Conservation (phyloP, 495 filamentous ascomycete species). For the Pyrenula massariospora region DNA sequence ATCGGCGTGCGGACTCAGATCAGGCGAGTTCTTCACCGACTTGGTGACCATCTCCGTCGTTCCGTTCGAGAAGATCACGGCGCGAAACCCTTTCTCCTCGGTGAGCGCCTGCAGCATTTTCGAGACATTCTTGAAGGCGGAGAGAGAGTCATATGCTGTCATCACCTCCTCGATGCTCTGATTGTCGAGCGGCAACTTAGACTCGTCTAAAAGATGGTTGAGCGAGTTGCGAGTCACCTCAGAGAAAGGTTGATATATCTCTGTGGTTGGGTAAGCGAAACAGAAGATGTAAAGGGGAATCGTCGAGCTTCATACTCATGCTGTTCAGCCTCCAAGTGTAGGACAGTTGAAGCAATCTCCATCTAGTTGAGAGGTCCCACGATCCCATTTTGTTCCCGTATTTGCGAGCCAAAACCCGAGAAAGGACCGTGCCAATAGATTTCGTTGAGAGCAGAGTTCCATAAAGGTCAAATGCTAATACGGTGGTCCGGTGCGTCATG, state of each 20-base stretch:
- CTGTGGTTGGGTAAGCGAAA: slow-evolving; percentile 18
- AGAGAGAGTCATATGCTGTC: slow-evolving; percentile 55
- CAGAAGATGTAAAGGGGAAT: background rate
- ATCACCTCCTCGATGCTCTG: slow-evolving; percentile 37
- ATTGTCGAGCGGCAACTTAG: slow-evolving; percentile 27
- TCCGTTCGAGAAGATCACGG: slow-evolving; percentile 71
- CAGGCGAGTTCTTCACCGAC: slow-evolving; percentile 43
- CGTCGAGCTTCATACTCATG: slow-evolving; percentile 45
- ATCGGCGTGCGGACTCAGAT: slow-evolving; percentile 34
- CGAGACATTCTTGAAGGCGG: slow-evolving; percentile 57
- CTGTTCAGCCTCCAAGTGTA: slow-evolving; percentile 75
- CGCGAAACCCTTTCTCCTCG: slow-evolving; percentile 22
- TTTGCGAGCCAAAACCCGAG: slow-evolving; percentile 6
- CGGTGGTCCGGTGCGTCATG: too few relatives aligned
- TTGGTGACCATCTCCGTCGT: slow-evolving; percentile 49
- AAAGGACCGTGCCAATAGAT: slow-evolving; percentile 36
- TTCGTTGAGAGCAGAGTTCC: slow-evolving; percentile 62
- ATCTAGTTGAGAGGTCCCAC: slow-evolving; percentile 44
- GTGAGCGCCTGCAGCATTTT: slow-evolving; percentile 34
- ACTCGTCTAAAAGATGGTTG: slow-evolving; percentile 48
- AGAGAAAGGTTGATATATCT: slow-evolving; percentile 51
- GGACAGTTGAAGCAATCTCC: slow-evolving; percentile 59
- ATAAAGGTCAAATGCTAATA: slow-evolving; percentile 68
- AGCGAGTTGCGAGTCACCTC: slow-evolving; percentile 54
- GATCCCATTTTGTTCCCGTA: slow-evolving; percentile 37